Evolutionary conservation across 208 protist genomes (phyloP), one percentile per base, ranked within the genome.

Genomic region (Crithidia brevicula): DNA sequence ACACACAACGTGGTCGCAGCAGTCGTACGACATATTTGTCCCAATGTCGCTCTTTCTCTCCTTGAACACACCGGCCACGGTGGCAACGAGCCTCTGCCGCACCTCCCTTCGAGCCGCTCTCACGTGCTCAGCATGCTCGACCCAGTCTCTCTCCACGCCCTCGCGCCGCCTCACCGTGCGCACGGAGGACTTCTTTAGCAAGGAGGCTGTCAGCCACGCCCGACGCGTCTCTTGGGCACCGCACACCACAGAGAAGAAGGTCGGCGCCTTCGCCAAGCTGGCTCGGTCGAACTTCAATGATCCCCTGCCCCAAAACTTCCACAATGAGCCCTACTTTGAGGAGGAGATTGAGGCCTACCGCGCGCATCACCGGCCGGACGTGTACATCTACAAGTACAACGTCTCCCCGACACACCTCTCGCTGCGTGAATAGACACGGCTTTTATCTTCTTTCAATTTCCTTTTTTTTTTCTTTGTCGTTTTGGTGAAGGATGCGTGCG

Each of bases 341-440:
- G 89, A 96, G 72, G 86, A 94, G 61, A 88, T 96, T 6, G 92
- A 96, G 74, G 89, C 92, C 18, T 89, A 95, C 50, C 89, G 92
- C 22, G 77, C 82, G 1, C 79, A 93, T 53, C 88, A 94, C 64
- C 68, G 86, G 5, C 88, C 86, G 11, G 92, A 96, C 50, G 74
- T 96, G n/a, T 96, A 95, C 74, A 79, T 96, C 49, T 95, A 96
- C 74, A 81, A 82, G 60, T 96, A 96, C 57, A 95, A 92, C 61
- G 77, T 96, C 15, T 93, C 87, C 9, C 85, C 92, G 1, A 96
- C 92, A 6, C 88, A 96, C 67, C 56, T 96, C 49, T 95, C 89
- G 15, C 73, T 95, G 57, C 82, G 92, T 13, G 81, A 88, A 43
- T 96, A 84, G 45, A 15, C 5, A 50, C 6, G 23, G 9, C 30